These are phyloP conservation scores for Dunaliella primolecta DNA, from an alignment of 139 green algal genomes.

Conservation along the genomic window DNA sequence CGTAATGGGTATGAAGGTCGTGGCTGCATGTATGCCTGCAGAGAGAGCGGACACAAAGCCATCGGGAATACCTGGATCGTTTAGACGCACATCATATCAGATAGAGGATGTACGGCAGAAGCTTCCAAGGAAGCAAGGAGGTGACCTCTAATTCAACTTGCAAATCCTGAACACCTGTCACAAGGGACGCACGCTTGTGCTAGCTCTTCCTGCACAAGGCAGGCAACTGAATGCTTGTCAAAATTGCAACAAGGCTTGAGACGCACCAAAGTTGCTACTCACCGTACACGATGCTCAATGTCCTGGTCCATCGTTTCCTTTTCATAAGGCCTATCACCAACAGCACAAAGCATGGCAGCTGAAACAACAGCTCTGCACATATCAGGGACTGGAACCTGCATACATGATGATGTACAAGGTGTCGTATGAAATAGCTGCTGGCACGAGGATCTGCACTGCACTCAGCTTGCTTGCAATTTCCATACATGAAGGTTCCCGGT, in stretches of 20 bases:
- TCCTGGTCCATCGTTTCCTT: not conserved
- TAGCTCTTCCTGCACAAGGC: too few species aligned
- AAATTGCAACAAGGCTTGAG: not conserved
- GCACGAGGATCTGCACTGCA: not conserved
- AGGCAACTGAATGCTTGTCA: not conserved
- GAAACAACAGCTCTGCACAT: not conserved
- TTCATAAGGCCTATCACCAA: not conserved
- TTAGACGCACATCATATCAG: too few species aligned
- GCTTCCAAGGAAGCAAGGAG: too few species aligned
- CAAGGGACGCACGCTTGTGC: not conserved
- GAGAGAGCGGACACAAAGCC: too few species aligned
- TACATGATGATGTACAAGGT: not conserved
- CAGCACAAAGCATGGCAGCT: constrained; percentile 11
- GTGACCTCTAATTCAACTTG: too few species aligned
- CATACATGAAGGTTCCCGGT: not conserved
- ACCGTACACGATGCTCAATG: not conserved
- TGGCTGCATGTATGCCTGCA: not conserved
- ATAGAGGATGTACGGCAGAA: too few species aligned
- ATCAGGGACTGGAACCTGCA: not conserved
- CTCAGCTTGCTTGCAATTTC: not conserved
- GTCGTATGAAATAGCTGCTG: not conserved
- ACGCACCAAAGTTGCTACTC: not conserved
- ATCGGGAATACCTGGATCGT: too few species aligned
- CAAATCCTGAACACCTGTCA: not conserved
- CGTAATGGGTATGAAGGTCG: not conserved